Evolutionary conservation across 306 rosid genomes (phyloP).

Genomic region (Datisca glomerata): DNA sequence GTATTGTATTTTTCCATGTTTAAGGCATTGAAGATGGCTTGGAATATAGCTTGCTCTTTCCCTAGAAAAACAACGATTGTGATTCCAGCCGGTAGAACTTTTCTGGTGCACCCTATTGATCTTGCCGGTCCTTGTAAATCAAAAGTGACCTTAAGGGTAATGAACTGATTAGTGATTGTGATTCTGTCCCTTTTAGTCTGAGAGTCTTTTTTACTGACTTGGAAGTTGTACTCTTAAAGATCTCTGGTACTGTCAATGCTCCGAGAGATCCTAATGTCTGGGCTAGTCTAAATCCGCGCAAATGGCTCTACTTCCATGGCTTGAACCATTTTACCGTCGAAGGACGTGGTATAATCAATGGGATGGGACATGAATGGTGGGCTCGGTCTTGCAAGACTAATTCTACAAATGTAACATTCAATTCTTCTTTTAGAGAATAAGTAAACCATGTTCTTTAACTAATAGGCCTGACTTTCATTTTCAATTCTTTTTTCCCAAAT

Average conservation of each 20-base stretch:
- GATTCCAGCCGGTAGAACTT: constrained; percentile 41
- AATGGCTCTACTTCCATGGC: constrained; percentile 63
- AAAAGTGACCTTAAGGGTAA: constrained; percentile 49
- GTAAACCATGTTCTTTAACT: constrained; percentile 3
- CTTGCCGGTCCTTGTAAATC: constrained; percentile 75
- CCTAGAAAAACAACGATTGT: constrained; percentile 21
- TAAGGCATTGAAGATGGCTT: constrained; percentile 57
- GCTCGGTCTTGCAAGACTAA: constrained; percentile 69
- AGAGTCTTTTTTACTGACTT: constrained; percentile 1
- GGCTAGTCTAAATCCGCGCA: constrained; percentile 42
- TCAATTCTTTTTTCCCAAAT: constrained; percentile 16
- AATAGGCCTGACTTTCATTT: constrained; percentile 7
- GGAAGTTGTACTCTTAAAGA: constrained; percentile 24
- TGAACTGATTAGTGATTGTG: neutral
- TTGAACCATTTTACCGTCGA: constrained; percentile 61
- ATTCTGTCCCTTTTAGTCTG: neutral
- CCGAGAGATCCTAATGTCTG: constrained; percentile 62
- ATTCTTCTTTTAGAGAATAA: constrained; percentile 19
- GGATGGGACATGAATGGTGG: constrained; percentile 96
- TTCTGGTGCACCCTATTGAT: constrained; percentile 49
- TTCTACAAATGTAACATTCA: constrained; percentile 41
- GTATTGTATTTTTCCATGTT: neutral
- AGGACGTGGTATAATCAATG: constrained; percentile 74
- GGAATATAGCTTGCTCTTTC: constrained; percentile 63
- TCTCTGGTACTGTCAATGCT: constrained; percentile 58